Base-by-base conservation (phyloP, 78 protist genomes). In the Dictyostelium capitatum region DNA sequence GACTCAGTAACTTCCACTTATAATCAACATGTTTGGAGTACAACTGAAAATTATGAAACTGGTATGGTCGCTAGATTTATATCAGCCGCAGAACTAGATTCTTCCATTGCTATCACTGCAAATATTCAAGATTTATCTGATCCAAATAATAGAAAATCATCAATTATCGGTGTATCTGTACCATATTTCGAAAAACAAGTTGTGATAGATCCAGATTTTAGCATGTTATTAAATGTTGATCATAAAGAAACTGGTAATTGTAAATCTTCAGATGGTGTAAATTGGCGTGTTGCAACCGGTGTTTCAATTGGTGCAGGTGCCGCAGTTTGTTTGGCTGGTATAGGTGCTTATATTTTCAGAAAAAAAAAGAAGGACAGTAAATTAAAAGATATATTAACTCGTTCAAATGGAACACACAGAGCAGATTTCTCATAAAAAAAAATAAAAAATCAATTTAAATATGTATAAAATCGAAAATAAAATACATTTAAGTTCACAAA, bases 1-100 rank as follows among this genome's bases (percentile, higher is more conserved):
- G 19, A 59, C 1, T 19, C 69, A 7, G 69, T 59, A n/a, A 59
- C 28, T n/a, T n/a, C 69, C 2, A 59, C 69, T 3, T 59, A 17
- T n/a, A 59, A 59, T n/a, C 69, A 59, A 59, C 69, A 59, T 59
- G 28, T 59, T n/a, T 59, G 69, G 69, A n/a, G 28, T 7, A 59
- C 69, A 59, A 59, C 69, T n/a, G 19, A 59, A 59, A 59, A 59
- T n/a, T 6, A n/a, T 19, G 69, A 59, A 10, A 7, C 69, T 59
- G 69, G 69, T 59, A n/a, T 59, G 69, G 19, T 19, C 6, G 69
- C 69, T 59, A 59, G 69, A 59, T 59, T 59, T 59, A 17, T 59
- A 17, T 59, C 69, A 37, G 69, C 69, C 0, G 69, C 69, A 19
- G 69, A 59, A 3, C 0, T 59, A 1, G 69, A 59, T n/a, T 10